phyloP scores from a whole-genome alignment of 106 monocot species.

The Dendrobium huoshanense region DNA sequence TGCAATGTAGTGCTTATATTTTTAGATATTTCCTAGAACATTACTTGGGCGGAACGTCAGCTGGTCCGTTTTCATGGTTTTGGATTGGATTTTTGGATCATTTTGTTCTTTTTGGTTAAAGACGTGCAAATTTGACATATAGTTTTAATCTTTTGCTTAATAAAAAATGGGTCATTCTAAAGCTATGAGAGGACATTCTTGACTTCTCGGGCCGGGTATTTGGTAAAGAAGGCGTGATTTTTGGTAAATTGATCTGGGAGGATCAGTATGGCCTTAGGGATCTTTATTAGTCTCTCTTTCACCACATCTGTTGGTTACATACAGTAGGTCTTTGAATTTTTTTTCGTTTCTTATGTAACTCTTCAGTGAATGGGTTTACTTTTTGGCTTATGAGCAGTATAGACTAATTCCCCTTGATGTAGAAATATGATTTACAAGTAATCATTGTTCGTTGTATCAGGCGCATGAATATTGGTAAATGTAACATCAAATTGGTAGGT shows the following conservation, averaged over 20 bases:
- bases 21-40: not conserved
- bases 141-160: not conserved
- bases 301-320: not conserved
- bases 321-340: not conserved
- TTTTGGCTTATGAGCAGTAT: not conserved
- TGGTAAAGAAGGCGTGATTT: no score
- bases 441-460: not conserved
- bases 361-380: not conserved
- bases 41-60: not conserved
- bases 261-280: no score
- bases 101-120: not conserved
- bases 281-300: not conserved
- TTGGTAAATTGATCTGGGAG: no score
- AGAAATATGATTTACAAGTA: not conserved
- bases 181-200: not conserved
- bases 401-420: not conserved
- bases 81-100: not conserved
- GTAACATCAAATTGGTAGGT: not conserved
- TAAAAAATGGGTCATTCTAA: not conserved
- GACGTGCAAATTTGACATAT: not conserved
- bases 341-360: not conserved
- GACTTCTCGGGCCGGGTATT: no score
- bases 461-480: not conserved
- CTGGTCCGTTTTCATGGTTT: not conserved
- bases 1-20: not conserved